Conservation (phyloP, 768 basidiomycete species). For the Pleurotus eryngii region DNA sequence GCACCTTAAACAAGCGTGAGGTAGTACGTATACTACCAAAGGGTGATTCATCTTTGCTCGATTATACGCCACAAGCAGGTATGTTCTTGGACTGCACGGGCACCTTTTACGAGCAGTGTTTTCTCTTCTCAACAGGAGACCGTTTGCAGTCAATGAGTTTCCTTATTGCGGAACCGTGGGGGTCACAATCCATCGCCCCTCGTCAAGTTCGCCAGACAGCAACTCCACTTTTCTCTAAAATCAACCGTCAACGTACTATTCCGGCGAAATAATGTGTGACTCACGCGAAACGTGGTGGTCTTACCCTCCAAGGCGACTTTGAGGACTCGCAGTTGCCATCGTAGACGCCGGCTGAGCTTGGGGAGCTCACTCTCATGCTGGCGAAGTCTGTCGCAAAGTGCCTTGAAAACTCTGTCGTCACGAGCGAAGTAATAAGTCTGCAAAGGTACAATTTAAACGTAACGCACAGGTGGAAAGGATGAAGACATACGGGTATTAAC, state of each 20-base stretch:
- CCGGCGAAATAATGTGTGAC: slow-evolving; percentile 18
- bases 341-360: slow-evolving; percentile 52
- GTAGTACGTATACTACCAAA: slow-evolving; percentile 9
- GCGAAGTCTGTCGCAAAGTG: slow-evolving; percentile 53
- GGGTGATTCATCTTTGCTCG: slow-evolving; percentile 56
- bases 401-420: slow-evolving; percentile 81
- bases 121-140: not conserved
- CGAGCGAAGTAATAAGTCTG: slow-evolving; percentile 92
- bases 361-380: slow-evolving; percentile 44
- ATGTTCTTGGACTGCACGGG: slow-evolving; percentile 57
- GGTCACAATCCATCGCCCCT: slow-evolving; percentile 51
- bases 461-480: not conserved
- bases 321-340: slow-evolving; percentile 68
- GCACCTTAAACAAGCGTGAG: slow-evolving; percentile 2
- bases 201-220: slow-evolving; percentile 60
- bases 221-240: slow-evolving; percentile 61
- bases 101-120: slow-evolving; percentile 73
- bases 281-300: slow-evolving; percentile 60
- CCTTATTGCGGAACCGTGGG: not conserved
- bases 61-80: slow-evolving; percentile 72
- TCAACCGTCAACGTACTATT: not conserved
- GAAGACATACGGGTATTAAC: slow-evolving; percentile 58
- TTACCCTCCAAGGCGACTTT: slow-evolving; percentile 64
- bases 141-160: not conserved
- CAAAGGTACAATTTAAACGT: not conserved